phyloP scores from a whole-genome alignment of 345 rosid genomes.

The Abelmoschus esculentus region DNA sequence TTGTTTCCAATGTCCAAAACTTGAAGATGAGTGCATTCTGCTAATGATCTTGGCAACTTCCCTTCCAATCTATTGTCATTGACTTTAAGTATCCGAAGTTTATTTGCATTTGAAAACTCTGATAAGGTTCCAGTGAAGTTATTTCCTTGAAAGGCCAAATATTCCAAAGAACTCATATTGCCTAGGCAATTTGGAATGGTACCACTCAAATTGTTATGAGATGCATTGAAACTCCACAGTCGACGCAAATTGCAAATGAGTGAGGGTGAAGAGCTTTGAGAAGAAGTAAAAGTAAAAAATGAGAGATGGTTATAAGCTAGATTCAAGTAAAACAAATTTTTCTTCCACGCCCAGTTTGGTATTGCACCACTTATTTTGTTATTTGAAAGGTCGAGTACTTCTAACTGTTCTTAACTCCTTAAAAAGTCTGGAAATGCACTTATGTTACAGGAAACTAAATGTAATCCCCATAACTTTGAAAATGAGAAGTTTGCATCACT shows the following conservation, averaged over 20 bases:
- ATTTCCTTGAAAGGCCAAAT: not conserved
- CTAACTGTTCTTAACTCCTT: not conserved
- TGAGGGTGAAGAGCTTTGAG: too few species aligned
- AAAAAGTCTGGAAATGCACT: not conserved
- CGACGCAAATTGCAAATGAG: too few species aligned
- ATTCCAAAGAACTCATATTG: not conserved
- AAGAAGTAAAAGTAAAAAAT: not conserved
- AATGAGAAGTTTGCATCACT: too few species aligned
- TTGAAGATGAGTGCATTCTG: not conserved
- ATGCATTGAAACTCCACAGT: not conserved
- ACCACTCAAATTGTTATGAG: not conserved
- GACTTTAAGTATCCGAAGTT: not conserved
- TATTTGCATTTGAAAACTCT: not conserved
- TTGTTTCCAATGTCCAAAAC: not conserved
- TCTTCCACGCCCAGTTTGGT: not conserved
- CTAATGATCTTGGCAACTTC: not conserved
- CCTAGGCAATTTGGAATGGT: not conserved
- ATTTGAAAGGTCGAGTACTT: not conserved
- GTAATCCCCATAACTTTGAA: too few species aligned
- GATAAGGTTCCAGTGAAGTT: not conserved
- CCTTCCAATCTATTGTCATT: too few species aligned
- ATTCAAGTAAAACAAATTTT: not conserved
- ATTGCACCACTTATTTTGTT: not conserved
- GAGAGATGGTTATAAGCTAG: not conserved
- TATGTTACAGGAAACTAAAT: too few species aligned